Base-by-base conservation (phyloP, 495 filamentous ascomycete genomes). In the Penicillium riverlandense region DNA sequence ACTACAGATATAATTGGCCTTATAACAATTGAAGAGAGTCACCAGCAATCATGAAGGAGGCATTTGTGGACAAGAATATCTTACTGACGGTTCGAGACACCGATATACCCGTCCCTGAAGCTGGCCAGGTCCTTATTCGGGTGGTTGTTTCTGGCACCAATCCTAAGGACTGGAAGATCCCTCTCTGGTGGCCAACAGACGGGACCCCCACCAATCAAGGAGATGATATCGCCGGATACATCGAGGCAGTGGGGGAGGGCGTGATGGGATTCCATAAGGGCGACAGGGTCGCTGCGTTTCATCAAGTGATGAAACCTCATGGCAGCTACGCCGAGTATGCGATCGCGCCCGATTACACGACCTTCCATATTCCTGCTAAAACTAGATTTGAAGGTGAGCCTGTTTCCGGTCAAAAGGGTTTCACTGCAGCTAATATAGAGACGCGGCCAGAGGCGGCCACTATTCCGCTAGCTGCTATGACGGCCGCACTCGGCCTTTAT, bases 81-180 rank as follows among this genome's bases (percentile, higher is more conserved):
- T 62, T 63, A 44, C 79, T 83, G 65, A 51, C 78, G 31, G 76
- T 87, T 47, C 58, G 78, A 40, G 79, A 85, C 55, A 74, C 71
- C 35, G 67, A 75, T 28, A 73, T 85, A 45, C 86, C 86, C 0
- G 61, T 61, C n/a, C 78, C 78, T 2, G 72, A 72, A 34, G 63
- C 70, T 2, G 72, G 80, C 47, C 76, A 91, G 48, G 68, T 90
- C 27, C 71, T 90, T 8, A 88, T 84, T 52, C 77, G 79, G 45
- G 82, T 88, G 30, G 64, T 83, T 7, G 76, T 83, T n/a, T 76
- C 71, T 37, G 83, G 82, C 11, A 80, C 75, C 13, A 90, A 90
- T 54, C 87, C 86, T 5, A 90, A 90, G 54, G 86, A 90, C 65
- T 86, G 83, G 84, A 86, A 83, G 52, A 45, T 60, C 8, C 64